Evolutionary conservation across 805 yeast genomes (phyloP), one percentile per base, ranked within the genome.

Genomic region (Metschnikowia chrysomelidarum): DNA sequence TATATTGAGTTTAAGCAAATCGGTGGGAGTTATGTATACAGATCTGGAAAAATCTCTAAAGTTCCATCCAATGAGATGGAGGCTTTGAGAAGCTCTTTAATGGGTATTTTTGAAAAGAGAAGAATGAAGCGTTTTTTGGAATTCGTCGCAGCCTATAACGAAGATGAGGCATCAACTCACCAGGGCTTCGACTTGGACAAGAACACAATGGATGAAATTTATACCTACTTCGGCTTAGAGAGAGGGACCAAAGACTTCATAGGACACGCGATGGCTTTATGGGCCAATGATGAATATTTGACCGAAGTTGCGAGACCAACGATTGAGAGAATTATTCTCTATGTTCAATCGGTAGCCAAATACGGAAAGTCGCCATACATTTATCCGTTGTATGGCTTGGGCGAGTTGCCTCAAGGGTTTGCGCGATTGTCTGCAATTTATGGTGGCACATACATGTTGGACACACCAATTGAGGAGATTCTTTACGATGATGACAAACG

Each of bases 341-440:
- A 93, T 55, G 82, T 87, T 30, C 87, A 86, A 50, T 85, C 95
- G 10, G 94, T 93, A 42, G 93, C 96, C 19, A 80, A 93, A 53
- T 93, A 85, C 62, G 98, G 98, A 40, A 89, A 89, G 64, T 86
- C 96, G 6, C 98, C 98, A 9, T 93, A 93, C 60, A 75, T 93
- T 43, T 93, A 93, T 59, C 98, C 98, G 30, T 70, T 91, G 54
- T 93, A 93, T 57, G 98, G 98, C 6, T 74, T 93, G 40, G 98
- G 98, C 34, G 98, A 93, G 63, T 73, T 93, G 41, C 98, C 98
- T n/a, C 98, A 93, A 67, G 98, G 97, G 7, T 93, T 93, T 69
- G 97, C 98, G 8, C 77, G 98, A 59, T 76, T 93, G 43, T 82
- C 95, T 34, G 98, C 98, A 17, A 91, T 93, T 48, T 88, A 93